Conservation (phyloP, 441 rosid species). For the Pelargonium cotyledonis region DNA sequence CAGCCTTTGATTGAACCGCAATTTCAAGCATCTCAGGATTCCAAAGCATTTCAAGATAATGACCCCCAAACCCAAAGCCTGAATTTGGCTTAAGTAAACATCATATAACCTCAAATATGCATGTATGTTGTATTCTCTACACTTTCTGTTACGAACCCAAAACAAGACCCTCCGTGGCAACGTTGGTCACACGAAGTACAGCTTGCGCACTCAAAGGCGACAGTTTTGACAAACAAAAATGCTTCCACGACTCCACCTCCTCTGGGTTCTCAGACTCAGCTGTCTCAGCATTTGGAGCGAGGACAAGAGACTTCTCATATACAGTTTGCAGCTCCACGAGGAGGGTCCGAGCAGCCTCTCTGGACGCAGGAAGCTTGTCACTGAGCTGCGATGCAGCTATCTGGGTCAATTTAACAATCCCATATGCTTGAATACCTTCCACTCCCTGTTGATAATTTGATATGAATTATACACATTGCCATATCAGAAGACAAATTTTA, state of each 20-base stretch:
- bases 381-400: constrained; percentile 82
- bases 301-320: constrained; percentile 42
- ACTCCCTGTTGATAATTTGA: constrained; percentile 67
- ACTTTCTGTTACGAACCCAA: constrained; percentile 39
- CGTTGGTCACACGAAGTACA: constrained; percentile 67
- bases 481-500: background rate
- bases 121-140: background rate
- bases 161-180: constrained; percentile 48
- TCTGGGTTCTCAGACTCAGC: constrained; percentile 34
- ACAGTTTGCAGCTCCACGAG: constrained; percentile 71
- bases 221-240: constrained; percentile 72
- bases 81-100: background rate
- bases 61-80: constrained; percentile 1
- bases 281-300: constrained; percentile 28
- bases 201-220: constrained; percentile 77
- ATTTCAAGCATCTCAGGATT: constrained; percentile 13
- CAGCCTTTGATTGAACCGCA: background rate
- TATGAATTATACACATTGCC: constrained; percentile 8
- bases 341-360: constrained; percentile 89
- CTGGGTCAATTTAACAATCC: constrained; percentile 70
- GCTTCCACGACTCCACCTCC: constrained; percentile 57
- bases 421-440: constrained; percentile 73
- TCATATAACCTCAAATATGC: constrained; percentile 13
- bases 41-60: constrained; percentile 12
- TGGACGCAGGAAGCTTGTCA: constrained; percentile 88